Percentiles rank a stretch among this genome's conserved stretches.
Conservation (phyloP, 345 rosid genomes). For the Lumnitzera racemosa region DNA sequence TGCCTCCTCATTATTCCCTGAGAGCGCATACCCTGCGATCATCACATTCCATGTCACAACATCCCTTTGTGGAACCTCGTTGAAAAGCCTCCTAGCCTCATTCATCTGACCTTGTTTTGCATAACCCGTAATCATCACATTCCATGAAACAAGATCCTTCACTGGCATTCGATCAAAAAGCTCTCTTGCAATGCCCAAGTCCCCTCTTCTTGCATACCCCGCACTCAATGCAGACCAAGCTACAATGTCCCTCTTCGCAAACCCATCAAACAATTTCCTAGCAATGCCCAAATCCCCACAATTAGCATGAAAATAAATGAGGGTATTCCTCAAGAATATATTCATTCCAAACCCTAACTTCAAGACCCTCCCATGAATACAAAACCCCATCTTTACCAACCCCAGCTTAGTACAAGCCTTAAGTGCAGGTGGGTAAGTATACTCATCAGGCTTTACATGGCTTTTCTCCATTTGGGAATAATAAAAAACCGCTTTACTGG, state of each 20-base stretch:
- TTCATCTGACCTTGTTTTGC: conserved; percentile 11
- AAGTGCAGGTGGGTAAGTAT: conserved; percentile 51
- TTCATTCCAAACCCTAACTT: conserved; percentile 13
- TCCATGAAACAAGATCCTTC: conserved; percentile 50
- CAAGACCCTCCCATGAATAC: conserved; percentile 16
- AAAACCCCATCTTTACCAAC: conserved; percentile 32
- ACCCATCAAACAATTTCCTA: conserved; percentile 46
- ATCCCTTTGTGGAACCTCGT: conserved; percentile 12
- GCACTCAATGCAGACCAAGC: conserved; percentile 18
- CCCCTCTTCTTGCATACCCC: conserved; percentile 18
- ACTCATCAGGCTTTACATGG: conserved; percentile 41
- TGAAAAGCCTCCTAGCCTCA: conserved; percentile 13
- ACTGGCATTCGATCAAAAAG: conserved; percentile 23
- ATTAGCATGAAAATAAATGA: conserved; percentile 15
- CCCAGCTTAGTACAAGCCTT: conserved; percentile 49
- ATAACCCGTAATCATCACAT: conserved; percentile 21
- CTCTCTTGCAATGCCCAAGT: conserved; percentile 9
- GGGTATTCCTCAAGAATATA: conserved; percentile 11
- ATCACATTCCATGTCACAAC: conserved; percentile 18
- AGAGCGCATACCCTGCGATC: conserved; percentile 15
- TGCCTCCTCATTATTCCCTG: conserved; percentile 10
- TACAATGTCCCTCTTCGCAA: conserved; percentile 10
- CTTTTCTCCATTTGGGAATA: conserved; percentile 13
- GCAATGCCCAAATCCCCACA: conserved; percentile 34
- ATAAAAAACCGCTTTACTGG: conserved; percentile 24